Base-by-base conservation (phyloP, 192 early-diverging fungal species). In the Gryganskiella cystojenkinii region DNA sequence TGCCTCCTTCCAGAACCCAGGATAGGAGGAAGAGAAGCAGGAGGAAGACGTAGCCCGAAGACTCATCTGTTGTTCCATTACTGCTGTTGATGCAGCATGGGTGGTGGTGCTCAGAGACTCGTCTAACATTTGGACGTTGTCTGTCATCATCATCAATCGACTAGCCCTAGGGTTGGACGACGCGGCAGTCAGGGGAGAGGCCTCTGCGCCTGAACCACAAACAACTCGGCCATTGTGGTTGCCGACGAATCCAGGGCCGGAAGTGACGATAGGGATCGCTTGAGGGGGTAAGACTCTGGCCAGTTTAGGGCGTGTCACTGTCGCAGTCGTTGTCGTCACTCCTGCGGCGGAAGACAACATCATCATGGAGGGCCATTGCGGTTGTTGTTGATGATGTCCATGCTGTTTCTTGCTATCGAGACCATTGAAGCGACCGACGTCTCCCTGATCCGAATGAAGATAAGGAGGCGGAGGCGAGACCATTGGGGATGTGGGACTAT, bases 381-480 rank as follows among this genome's bases (percentile, higher is more conserved):
- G 20, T 20, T 27, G 44, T 27, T 40, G 30, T 22, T 42, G 65
- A 24, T 57, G 67, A 30, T 59, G 67, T 33, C 27, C 52, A 11
- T 33, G 20, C 5, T 52, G 53, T 19, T 51, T 68, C 50, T 61
- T 70, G 7, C 11, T 46, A 43, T 70, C 67, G 20, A 27, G 30
- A 44, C 28, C 28, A 42, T 15, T 53, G 25, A 19, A 34, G 22
- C 25, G 13, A 7, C 31, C 37, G 13, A 24, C 10, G 3, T 62
- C 69, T 15, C 53, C 44, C 20, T 61, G 53, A 14, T 56, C 59
- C 24, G 63, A 56, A 33, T 45, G 58, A 42, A 67, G 63, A 45
- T 75, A 75, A 46, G 71, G 71, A n/a, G 71, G 71, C 42, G 71
- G 71, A 43, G 71, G 71, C n/a, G 71, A 73, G 56, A 60, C 56